These are phyloP conservation scores for Volvariella surrecta DNA, from an alignment of 1,284 basidiomycete species.

Conservation along the genomic window DNA sequence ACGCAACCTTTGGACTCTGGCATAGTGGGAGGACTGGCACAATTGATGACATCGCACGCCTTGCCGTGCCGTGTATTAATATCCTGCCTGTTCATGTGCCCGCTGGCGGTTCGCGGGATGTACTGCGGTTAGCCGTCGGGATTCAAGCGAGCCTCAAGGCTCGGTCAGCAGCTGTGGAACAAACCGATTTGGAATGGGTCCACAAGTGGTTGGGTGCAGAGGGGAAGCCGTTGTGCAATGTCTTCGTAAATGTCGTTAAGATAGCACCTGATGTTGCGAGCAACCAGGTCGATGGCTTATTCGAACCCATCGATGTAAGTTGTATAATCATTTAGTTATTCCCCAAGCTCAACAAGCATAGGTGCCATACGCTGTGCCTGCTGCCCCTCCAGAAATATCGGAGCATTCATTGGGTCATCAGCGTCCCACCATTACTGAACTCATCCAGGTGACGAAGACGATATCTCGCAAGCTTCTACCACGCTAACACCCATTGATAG, in stretches of 20 bases:
- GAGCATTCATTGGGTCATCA: no score
- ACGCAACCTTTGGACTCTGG: slow-evolving; percentile 36
- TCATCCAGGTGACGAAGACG: slow-evolving; percentile 19
- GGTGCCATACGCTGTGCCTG: slow-evolving; percentile 26
- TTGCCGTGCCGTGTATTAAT: slow-evolving; percentile 40
- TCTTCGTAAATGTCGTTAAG: slow-evolving; percentile 38
- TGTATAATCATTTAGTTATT: no score
- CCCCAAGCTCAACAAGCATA: slow-evolving; percentile 9
- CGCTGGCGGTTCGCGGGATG: slow-evolving; percentile 12
- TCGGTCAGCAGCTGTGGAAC: slow-evolving; percentile 32
- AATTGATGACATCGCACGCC: slow-evolving; percentile 23
- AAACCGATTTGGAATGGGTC: slow-evolving; percentile 30
- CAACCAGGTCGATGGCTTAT: no score
- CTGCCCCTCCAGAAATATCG: slow-evolving; percentile 2
- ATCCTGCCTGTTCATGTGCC: slow-evolving; percentile 32
- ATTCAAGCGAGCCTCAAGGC: slow-evolving; percentile 29
- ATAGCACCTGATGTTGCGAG: slow-evolving; percentile 14
- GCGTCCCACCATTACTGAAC: slow-evolving; percentile 13
- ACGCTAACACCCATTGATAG: slow-evolving; percentile 5
- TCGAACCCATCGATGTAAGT: no score
- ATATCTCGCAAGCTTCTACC: neutral
- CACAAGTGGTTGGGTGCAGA: slow-evolving; percentile 24
- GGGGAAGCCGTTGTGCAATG: slow-evolving; percentile 31
- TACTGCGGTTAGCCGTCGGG: slow-evolving; percentile 19
- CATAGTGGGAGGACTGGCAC: slow-evolving; percentile 34